Evolutionary conservation across 352 stramenopile species (phyloP), one percentile per base, ranked within the genome.

Genomic region (Pythium biforme): DNA sequence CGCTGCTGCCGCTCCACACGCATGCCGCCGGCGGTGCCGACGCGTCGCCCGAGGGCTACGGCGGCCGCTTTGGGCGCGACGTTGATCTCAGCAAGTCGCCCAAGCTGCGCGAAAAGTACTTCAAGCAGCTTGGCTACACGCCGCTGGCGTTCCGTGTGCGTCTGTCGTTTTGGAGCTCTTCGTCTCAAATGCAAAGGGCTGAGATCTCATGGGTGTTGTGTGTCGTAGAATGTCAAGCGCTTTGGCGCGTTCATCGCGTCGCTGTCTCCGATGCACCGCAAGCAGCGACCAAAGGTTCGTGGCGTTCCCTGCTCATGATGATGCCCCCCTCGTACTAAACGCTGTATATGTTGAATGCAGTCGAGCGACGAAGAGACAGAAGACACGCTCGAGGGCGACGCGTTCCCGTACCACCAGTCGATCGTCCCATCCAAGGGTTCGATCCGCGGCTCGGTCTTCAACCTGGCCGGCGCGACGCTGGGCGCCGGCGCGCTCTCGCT

Each of bases 381-480:
- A 11, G 74, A 89, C 22, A 81, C 80, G 8, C 49, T 82, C 19
- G 69, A 86, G n/a, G 66, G 46, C 39, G 78, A 89, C 59, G 69
- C 78, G 22, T 94, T 90, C 53, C 73, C 81, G 43, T 86, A 91
- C 49, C 83, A 92, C 66, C 79, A 88, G 70, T 88, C 81, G 33
- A 75, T 92, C 49, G 87, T 92, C 59, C 85, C 85, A 40, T 87
- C 85, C 6, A 91, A 89, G 59, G 83, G 85, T 8, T 94, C 85
- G 10, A 88, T 94, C 69, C 83, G 83, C 19, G 85, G 85, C 53
- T 94, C 85, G 3, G 79, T 94, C 19, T 94, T 94, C 48, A 94
- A 94, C 69, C 69, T 94, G 17, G 80, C 80, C n/a, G 82, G 85
- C 25, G 85, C 85, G 39, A 94, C 85, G 31, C 76, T 94, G 12